Evolutionary conservation across 805 yeast genomes (phyloP).

Genomic region (Teunomyces cretensis): DNA sequence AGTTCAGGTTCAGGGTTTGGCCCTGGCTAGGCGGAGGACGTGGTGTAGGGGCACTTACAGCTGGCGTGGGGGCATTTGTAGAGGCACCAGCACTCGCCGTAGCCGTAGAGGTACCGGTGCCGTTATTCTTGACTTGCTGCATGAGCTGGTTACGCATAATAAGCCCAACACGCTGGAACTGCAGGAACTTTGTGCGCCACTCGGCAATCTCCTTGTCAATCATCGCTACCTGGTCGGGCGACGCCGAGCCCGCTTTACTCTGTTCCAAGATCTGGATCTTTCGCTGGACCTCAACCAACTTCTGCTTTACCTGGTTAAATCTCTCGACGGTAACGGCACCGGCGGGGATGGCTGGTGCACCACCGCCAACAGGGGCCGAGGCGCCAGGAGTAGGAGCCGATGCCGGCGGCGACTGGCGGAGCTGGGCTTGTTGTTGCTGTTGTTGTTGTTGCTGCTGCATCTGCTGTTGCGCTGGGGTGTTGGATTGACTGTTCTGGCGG

Average conservation of each 20-base stretch:
- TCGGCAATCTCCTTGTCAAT: slow-evolving; percentile 51
- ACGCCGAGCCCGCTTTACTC: slow-evolving; percentile 42
- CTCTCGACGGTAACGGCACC: slow-evolving; percentile 35
- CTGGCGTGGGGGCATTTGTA: background rate
- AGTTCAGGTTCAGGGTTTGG: too few species aligned
- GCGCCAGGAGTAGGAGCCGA: slow-evolving; percentile 5
- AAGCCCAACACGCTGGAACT: slow-evolving; percentile 50
- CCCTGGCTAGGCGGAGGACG: background rate
- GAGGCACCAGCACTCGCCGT: background rate
- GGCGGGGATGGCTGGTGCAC: slow-evolving; percentile 13
- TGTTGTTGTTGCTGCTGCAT: background rate
- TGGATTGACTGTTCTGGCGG: slow-evolving; percentile 7
- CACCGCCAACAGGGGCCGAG: background rate
- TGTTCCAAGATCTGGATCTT: slow-evolving; percentile 52
- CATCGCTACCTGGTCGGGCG: slow-evolving; percentile 45
- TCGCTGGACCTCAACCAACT: slow-evolving; percentile 49
- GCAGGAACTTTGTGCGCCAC: slow-evolving; percentile 45
- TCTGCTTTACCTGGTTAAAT: slow-evolving; percentile 44
- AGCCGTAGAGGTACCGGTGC: background rate
- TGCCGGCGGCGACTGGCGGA: background rate
- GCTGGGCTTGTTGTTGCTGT: slow-evolving; percentile 3
- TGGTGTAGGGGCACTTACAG: background rate
- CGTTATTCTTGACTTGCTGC: slow-evolving; percentile 19
- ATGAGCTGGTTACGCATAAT: slow-evolving; percentile 44
- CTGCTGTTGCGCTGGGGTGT: background rate